These are phyloP conservation scores for Porogramme epimiltina DNA, from an alignment of 1,284 basidiomycete genomes.

Conservation along the genomic window DNA sequence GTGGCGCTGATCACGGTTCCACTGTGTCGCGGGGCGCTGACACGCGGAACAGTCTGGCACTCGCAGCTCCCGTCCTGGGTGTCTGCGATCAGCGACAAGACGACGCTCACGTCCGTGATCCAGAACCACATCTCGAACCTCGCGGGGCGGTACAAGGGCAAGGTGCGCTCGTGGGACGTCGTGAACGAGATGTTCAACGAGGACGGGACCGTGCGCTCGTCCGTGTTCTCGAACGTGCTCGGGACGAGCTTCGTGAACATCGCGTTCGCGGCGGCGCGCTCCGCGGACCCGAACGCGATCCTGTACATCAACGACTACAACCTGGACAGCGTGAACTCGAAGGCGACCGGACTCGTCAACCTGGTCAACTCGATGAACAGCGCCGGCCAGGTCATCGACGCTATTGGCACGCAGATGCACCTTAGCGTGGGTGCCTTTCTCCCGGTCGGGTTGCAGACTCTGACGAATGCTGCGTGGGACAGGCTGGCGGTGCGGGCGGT, in stretches of 20 bases:
- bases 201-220: conserved; percentile 36
- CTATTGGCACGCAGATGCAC: conserved; percentile 38
- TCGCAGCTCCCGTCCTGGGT: conserved; percentile 46
- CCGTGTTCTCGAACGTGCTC: conserved; percentile 38
- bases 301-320: conserved; percentile 42
- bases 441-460: no score
- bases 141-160: conserved; percentile 40
- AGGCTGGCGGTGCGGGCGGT: conserved; percentile 37
- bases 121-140: conserved; percentile 39
- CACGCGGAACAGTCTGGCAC: conserved; percentile 43
- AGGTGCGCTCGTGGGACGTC: conserved; percentile 38
- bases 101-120: conserved; percentile 32
- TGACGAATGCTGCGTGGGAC: no score
- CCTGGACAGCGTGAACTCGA: conserved; percentile 33
- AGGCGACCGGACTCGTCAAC: conserved; percentile 33
- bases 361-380: conserved; percentile 35
- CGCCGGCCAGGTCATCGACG: conserved; percentile 35
- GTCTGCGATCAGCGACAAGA: conserved; percentile 29
- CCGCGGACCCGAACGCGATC: conserved; percentile 39
- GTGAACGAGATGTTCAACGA: conserved; percentile 39
- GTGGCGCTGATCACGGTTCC: not conserved
- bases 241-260: conserved; percentile 37
- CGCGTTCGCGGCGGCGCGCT: conserved; percentile 37
- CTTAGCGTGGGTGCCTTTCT: conserved; percentile 23
- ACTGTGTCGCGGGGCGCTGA: conserved; percentile 3